Percentiles rank a stretch among this genome's conserved stretches.
phyloP scores from a whole-genome alignment of 164 flowering plant genomes.

The Pachysandra terminalis region DNA sequence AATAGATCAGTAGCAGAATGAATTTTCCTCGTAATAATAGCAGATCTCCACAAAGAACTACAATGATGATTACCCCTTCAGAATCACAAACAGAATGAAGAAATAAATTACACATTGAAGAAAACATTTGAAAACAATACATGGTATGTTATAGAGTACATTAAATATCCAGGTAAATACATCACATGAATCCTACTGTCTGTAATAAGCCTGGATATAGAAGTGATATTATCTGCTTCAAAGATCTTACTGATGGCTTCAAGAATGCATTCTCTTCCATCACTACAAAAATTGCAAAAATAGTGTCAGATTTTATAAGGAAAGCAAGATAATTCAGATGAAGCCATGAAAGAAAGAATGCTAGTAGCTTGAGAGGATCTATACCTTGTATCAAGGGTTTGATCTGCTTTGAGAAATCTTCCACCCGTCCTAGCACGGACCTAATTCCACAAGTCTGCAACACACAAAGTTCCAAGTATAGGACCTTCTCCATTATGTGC shows the following conservation, averaged over 20 bases:
- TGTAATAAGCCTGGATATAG: slow-evolving; percentile 72
- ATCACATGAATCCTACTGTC: slow-evolving; percentile 36
- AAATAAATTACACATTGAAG: background rate
- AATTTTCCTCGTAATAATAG: too few species aligned
- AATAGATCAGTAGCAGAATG: too few species aligned
- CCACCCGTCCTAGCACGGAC: slow-evolving; percentile 81
- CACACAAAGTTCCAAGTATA: slow-evolving; percentile 81
- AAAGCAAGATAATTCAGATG: background rate
- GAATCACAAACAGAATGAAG: background rate
- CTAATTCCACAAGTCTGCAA: slow-evolving; percentile 81
- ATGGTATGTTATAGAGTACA: background rate
- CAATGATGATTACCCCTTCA: too few species aligned
- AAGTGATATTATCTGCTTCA: slow-evolving; percentile 65
- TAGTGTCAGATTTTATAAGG: slow-evolving; percentile 1
- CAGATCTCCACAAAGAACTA: too few species aligned
- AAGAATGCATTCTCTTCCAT: slow-evolving; percentile 51
- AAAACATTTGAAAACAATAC: background rate
- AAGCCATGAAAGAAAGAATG: background rate
- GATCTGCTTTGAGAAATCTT: slow-evolving; percentile 75
- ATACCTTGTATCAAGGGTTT: slow-evolving; percentile 62
- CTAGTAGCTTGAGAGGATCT: background rate
- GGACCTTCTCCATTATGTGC: slow-evolving; percentile 72
- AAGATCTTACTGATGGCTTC: slow-evolving; percentile 42
- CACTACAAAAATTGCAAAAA: slow-evolving; percentile 34
- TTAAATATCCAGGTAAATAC: background rate